Percentiles rank a stretch among this genome's conserved stretches.
These are phyloP conservation scores for Actinomucor elegans DNA, from an alignment of 371 early-diverging fungal genomes.

Conservation along the genomic window DNA sequence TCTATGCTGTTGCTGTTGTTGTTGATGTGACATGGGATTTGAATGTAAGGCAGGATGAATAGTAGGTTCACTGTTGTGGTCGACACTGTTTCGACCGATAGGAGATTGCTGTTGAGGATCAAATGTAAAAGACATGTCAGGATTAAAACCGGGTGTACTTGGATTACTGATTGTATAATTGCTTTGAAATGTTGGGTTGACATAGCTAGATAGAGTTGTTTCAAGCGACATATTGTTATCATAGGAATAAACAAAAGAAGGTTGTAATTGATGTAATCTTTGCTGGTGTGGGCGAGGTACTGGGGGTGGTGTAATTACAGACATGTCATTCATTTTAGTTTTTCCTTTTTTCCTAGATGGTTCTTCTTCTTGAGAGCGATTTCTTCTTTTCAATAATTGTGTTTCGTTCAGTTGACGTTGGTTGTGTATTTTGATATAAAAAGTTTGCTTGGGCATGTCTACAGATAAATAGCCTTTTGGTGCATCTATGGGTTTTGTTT, in stretches of 20 bases:
- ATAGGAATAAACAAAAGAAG: conserved; percentile 26
- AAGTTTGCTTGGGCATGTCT: conserved; percentile 32
- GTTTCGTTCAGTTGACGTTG: conserved; percentile 30
- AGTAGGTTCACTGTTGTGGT: conserved; percentile 17
- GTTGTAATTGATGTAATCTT: not conserved
- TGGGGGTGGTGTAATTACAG: conserved; percentile 9
- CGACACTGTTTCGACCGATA: conserved; percentile 10
- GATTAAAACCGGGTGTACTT: conserved; percentile 14
- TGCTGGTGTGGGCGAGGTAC: conserved; percentile 9
- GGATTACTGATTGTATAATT: conserved; percentile 17
- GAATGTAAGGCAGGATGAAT: conserved; percentile 35
- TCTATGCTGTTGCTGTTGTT: not conserved
- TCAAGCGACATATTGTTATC: conserved; percentile 19
- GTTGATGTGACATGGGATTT: conserved; percentile 15
- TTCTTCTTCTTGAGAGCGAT: conserved; percentile 14
- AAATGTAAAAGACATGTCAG: conserved; percentile 25
- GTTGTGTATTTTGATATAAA: conserved; percentile 37
- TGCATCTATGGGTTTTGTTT: conserved; percentile 11
- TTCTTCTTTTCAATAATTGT: conserved; percentile 19
- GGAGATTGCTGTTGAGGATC: conserved; percentile 19
- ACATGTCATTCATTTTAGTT: not conserved
- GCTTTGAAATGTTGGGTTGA: conserved; percentile 17
- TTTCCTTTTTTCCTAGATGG: conserved; percentile 23
- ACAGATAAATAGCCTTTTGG: conserved; percentile 38
- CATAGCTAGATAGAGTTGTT: conserved; percentile 23